Conservation (phyloP, 2,329 filamentous ascomycete species). For the Claviceps monticola region DNA sequence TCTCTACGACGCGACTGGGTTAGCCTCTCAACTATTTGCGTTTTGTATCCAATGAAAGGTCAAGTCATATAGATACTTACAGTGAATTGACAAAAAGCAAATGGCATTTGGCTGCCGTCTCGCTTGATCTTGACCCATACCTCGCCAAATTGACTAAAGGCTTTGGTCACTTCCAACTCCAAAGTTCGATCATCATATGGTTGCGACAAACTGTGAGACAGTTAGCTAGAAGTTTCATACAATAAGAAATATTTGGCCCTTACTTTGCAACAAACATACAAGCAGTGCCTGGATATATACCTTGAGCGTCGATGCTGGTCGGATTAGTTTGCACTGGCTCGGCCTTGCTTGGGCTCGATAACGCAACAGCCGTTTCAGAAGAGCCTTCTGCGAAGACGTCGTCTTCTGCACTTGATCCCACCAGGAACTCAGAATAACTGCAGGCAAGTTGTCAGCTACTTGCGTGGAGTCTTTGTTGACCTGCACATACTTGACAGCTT, state of each 20-base stretch:
- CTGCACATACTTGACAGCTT: constrained; percentile 4
- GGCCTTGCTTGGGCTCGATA: background rate
- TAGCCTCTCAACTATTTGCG: background rate
- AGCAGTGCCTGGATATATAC: constrained; percentile 36
- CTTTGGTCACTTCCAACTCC: constrained; percentile 34
- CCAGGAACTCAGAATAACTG: constrained; percentile 6
- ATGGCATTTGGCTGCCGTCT: constrained; percentile 43
- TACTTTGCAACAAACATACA: constrained; percentile 57
- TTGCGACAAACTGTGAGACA: constrained; percentile 33
- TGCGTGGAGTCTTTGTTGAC: background rate
- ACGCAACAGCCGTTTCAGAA: background rate
- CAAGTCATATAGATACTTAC: constrained; percentile 24
- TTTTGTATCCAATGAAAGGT: too few relatives aligned
- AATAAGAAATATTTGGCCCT: constrained; percentile 15
- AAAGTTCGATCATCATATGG: constrained; percentile 35
- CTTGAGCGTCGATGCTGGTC: constrained; percentile 32
- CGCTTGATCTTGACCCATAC: constrained; percentile 52
- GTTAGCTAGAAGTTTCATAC: constrained; percentile 6
- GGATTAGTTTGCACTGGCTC: constrained; percentile 1
- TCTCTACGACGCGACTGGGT: constrained; percentile 21
- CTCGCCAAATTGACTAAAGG: constrained; percentile 39
- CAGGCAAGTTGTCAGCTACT: background rate
- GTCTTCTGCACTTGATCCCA: constrained; percentile 9
- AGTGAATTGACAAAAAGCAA: constrained; percentile 50
- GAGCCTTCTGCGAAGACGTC: constrained; percentile 9